Conservation (phyloP, 2,329 filamentous ascomycete genomes). For the Taxawa tesnikishii region DNA sequence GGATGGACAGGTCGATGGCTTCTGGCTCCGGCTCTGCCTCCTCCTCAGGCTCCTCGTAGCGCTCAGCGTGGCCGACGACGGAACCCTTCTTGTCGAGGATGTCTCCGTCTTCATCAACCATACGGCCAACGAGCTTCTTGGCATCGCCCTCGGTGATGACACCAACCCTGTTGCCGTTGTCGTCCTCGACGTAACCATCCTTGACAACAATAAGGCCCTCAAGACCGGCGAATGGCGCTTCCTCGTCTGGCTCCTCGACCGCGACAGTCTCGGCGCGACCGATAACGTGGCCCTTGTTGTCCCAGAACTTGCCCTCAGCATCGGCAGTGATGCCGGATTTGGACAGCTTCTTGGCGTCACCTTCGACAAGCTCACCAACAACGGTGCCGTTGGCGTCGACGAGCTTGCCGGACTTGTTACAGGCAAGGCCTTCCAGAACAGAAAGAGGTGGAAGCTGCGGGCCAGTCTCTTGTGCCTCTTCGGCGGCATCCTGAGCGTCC, state of each 20-base stretch:
- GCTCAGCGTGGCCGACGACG: constrained; percentile 39
- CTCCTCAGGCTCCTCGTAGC: constrained; percentile 53
- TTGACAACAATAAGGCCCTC: constrained; percentile 38
- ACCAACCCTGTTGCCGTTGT: constrained; percentile 38
- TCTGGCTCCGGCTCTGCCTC: constrained; percentile 36
- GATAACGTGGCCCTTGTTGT: constrained; percentile 40
- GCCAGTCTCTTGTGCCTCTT: constrained; percentile 18
- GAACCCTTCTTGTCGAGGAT: constrained; percentile 42
- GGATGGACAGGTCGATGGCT: constrained; percentile 29
- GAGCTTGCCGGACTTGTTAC: constrained; percentile 40
- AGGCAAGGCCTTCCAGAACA: constrained; percentile 34
- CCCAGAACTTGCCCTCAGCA: constrained; percentile 39
- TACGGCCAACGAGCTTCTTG: constrained; percentile 38
- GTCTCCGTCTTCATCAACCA: constrained; percentile 40
- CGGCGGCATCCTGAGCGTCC: constrained; percentile 19
- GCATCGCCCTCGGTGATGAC: constrained; percentile 36
- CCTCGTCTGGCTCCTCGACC: constrained; percentile 34
- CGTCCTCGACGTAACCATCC: constrained; percentile 36
- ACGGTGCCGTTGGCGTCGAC: constrained; percentile 33
- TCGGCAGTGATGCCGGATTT: constrained; percentile 33
- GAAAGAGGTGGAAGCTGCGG: constrained; percentile 33
- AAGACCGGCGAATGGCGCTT: constrained; percentile 37
- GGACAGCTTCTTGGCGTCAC: constrained; percentile 40
- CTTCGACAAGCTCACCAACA: constrained; percentile 37
- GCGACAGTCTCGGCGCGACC: constrained; percentile 36